Percentiles rank a stretch among this genome's conserved stretches.
Evolutionary conservation across 1,139 yeast species (phyloP).

Genomic region (Saccharomyces hybrid): DNA sequence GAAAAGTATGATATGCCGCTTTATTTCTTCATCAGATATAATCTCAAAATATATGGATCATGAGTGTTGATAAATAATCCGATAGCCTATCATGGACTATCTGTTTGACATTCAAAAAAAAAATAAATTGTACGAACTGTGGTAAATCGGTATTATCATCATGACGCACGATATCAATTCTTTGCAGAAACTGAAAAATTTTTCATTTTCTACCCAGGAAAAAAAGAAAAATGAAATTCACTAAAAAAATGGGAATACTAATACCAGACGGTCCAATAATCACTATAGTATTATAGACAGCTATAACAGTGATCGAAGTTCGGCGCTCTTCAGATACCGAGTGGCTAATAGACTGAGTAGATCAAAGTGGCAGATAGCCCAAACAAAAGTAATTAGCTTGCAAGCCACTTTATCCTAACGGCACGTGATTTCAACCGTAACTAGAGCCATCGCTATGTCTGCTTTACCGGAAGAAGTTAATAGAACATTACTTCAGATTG

Average conservation of each 20-base stretch:
- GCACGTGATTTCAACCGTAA: not conserved
- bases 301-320: not conserved
- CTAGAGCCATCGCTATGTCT: constrained; percentile 36
- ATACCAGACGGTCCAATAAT: not conserved
- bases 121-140: too few species aligned
- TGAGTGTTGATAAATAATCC: too few species aligned
- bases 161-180: not conserved
- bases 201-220: not conserved
- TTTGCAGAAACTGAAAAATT: not conserved
- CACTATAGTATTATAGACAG: not conserved
- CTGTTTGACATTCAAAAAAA: not conserved
- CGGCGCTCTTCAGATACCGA: too few species aligned
- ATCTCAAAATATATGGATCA: too few species aligned
- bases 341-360: not conserved
- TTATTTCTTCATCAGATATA: too few species aligned
- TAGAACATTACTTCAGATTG: constrained; percentile 48
- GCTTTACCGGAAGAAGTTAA: constrained; percentile 57
- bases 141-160: not conserved
- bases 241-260: not conserved
- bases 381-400: not conserved
- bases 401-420: not conserved
- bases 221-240: not conserved
- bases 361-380: not conserved
- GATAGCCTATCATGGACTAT: too few species aligned
- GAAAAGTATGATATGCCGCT: too few species aligned